A percentile compares a stretch with the other conserved stretches of the same genome.
phyloP scores from a whole-genome alignment of 164 flowering plant genomes.

The Sedum album region DNA sequence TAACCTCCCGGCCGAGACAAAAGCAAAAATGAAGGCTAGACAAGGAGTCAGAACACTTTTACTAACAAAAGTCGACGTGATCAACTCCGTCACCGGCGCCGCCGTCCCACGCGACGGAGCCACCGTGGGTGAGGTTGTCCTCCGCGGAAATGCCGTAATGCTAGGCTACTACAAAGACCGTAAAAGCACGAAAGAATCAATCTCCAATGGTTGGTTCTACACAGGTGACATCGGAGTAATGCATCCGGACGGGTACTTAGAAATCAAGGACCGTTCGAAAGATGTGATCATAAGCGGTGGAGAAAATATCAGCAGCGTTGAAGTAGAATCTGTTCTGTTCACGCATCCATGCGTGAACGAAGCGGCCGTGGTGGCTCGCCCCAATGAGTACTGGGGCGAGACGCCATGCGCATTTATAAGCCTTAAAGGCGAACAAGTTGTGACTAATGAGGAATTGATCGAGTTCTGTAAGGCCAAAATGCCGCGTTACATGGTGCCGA shows the following conservation, averaged over 20 bases:
- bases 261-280: conserved; percentile 3
- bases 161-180: conserved; percentile 7
- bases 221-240: conserved; percentile 1
- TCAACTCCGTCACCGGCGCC: not conserved
- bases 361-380: conserved; percentile 7
- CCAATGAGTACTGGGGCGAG: conserved; percentile 4
- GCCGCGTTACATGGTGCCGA: conserved; percentile 6
- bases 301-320: not conserved
- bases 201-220: conserved; percentile 7
- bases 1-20: not conserved
- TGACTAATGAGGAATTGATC: not conserved
- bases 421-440: not conserved
- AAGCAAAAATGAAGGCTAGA: not conserved
- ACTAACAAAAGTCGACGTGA: not conserved
- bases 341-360: not conserved
- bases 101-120: conserved; percentile 5
- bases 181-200: not conserved
- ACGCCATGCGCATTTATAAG: conserved; percentile 6
- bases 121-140: not conserved
- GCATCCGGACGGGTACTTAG: conserved; percentile 6
- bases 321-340: not conserved
- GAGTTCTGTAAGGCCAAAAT: conserved; percentile 4
- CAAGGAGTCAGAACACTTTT: conserved; percentile 1
- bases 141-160: not conserved
- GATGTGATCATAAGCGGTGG: conserved; percentile 10